Evolutionary conservation across 108 stramenopile species (phyloP).

Genomic region (Cyclotella baltica): DNA sequence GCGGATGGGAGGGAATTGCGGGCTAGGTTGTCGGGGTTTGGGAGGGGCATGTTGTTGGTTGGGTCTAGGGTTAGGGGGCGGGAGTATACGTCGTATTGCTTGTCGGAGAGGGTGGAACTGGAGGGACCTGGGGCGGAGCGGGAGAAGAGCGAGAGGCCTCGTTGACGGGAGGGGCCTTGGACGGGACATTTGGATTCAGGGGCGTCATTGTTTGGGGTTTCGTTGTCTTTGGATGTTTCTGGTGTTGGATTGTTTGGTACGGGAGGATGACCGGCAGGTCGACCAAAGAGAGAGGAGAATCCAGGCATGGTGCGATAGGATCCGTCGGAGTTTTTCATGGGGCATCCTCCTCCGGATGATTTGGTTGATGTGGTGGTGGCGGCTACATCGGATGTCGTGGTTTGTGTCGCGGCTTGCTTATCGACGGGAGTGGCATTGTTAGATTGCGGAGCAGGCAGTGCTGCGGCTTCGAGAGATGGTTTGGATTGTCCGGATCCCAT

Average conservation of each 20-base stretch:
- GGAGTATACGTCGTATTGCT: slow-evolving; percentile 96
- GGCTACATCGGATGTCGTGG: neutral
- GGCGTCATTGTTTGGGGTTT: slow-evolving; percentile 3
- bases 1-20: slow-evolving; percentile 74
- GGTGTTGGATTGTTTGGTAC: neutral
- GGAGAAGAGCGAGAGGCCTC: neutral
- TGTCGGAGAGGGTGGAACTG: neutral
- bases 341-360: slow-evolving; percentile 41
- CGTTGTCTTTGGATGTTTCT: neutral
- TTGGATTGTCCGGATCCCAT: slow-evolving; percentile 57
- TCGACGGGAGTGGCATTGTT: neutral
- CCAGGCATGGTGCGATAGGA: slow-evolving; percentile 48
- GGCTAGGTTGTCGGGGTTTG: slow-evolving; percentile 52
- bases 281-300: slow-evolving; percentile 43
- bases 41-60: slow-evolving; percentile 94
- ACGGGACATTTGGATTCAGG: slow-evolving; percentile 14
- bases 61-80: slow-evolving; percentile 92
- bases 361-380: neutral
- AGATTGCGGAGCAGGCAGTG: slow-evolving; percentile 13
- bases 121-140: neutral
- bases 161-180: neutral
- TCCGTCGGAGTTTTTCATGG: slow-evolving; percentile 53
- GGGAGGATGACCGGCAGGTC: slow-evolving; percentile 12
- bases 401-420: neutral
- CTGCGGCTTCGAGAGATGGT: slow-evolving; percentile 6